Evolutionary conservation across 805 yeast genomes (phyloP).

Genomic region (Candida arabinofermentans): DNA sequence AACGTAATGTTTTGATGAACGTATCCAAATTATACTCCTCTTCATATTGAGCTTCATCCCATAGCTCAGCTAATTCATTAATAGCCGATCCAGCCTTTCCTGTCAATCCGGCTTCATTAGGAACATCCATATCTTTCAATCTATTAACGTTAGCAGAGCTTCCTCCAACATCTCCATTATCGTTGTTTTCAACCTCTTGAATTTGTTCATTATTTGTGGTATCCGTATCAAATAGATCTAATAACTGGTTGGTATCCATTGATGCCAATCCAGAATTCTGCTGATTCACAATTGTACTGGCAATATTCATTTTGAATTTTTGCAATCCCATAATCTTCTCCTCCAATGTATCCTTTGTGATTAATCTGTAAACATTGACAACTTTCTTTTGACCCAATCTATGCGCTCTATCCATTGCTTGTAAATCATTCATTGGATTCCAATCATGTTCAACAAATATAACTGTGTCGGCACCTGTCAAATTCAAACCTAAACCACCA

Average conservation of each 20-base stretch:
- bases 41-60: conserved; percentile 96
- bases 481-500: conserved; percentile 96
- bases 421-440: conserved; percentile 99
- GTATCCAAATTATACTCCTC: conserved; percentile 95
- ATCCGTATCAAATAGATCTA: conserved; percentile 83
- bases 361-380: conserved; percentile 91
- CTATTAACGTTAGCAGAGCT: conserved; percentile 15
- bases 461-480: conserved; percentile 98
- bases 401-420: conserved; percentile 99
- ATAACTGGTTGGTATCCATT: conserved; percentile 92
- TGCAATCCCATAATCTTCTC: conserved; percentile 98
- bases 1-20: conserved; percentile 71
- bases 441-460: conserved; percentile 99
- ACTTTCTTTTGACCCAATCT: conserved; percentile 97
- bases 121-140: conserved; percentile 24
- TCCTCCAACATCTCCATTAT: conserved; percentile 25
- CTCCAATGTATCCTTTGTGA: conserved; percentile 89
- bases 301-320: conserved; percentile 95
- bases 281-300: conserved; percentile 92
- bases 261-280: conserved; percentile 94
- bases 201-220: conserved; percentile 28
- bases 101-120: conserved; percentile 72
- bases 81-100: conserved; percentile 84
- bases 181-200: conserved; percentile 7
- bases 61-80: conserved; percentile 84